A percentile compares a stretch with the other conserved stretches of the same genome.
phyloP scores from a whole-genome alignment of 176 grass and related monocot species.

The Coix lacrymajobi region DNA sequence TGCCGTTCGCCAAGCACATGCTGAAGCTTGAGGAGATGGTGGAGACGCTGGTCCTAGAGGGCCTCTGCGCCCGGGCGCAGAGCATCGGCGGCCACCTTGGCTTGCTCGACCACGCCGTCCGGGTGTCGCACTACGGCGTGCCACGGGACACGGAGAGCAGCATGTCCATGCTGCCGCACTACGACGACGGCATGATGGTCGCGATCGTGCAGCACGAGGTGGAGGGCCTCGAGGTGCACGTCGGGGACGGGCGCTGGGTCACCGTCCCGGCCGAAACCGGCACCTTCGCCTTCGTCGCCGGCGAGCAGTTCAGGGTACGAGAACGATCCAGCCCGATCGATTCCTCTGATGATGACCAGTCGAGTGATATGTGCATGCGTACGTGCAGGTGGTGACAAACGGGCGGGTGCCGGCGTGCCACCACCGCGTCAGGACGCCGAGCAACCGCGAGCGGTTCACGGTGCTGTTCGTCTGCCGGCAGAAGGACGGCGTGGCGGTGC shows the following conservation, averaged over 20 bases:
- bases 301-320: constrained; percentile 8
- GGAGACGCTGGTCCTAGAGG: constrained; percentile 28
- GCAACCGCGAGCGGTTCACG: constrained; percentile 29
- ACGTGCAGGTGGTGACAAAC: constrained; percentile 30
- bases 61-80: constrained; percentile 9
- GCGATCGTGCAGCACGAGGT: constrained; percentile 36
- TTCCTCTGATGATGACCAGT: background rate
- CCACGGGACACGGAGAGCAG: background rate
- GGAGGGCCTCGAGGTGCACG: constrained; percentile 31
- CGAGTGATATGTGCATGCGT: too few species aligned
- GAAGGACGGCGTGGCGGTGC: background rate
- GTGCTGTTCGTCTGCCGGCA: background rate
- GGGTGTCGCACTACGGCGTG: constrained; percentile 13
- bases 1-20: constrained; percentile 15
- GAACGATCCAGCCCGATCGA: background rate
- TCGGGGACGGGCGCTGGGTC: constrained; percentile 22
- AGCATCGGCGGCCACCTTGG: background rate
- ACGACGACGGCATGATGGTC: background rate
- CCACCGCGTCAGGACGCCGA: constrained; percentile 31
- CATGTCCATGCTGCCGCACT: constrained; percentile 1
- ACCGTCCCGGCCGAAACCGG: background rate
- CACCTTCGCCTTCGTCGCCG: background rate
- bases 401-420: constrained; percentile 20
- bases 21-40: constrained; percentile 3
- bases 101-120: background rate